Base-by-base conservation (phyloP, 306 rosid species). In the Biancaea sappan region DNA sequence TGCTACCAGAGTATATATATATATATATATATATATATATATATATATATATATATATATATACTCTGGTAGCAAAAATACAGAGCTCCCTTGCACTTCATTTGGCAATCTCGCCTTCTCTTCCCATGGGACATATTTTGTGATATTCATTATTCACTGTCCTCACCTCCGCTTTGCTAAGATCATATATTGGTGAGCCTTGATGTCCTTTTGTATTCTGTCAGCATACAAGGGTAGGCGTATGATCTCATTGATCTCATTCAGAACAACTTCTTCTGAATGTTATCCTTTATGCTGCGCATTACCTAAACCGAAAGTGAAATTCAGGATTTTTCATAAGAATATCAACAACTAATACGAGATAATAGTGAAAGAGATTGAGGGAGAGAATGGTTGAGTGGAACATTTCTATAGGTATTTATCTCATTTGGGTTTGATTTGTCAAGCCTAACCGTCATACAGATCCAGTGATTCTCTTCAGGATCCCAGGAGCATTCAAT, bases 201-300 rank as follows among this genome's bases (percentile, higher is more conserved):
- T 91, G 83, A 91, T 94, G 72, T 94, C 98, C 37, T 70, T 94
- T 68, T 79, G 80, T 82, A 94, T 94, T 88, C 98, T 87, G 83
- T 94, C 98, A 26, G 94, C 94, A 79, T 94, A 94, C 93, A 91
- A 85, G 28, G 98, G 98, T 41, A 94, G 83, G 61, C 90, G 84
- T 81, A 94, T 88, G 75, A 87, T 94, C 87, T 88, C 86, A 48
- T 79, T 2, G 13, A 94, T 94, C 88, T 94, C 97, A 13, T 87
- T 85, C 90, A 94, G 86, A 79, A 94, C 81, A 19, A 89, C 80
- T 0, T 88, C 97, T 84, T 86, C 83, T 15, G 97, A 75, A 94
- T 94, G 78, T 94, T 94, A 80, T 94, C 98, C 84, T 56, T 83
- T 85, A 94, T 94, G 87, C 98, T 94, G 79, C 91, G 89, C 96